Percentiles rank a stretch among this genome's conserved stretches.
phyloP scores from a whole-genome alignment of 1,284 basidiomycete species.

The Pseudozyma flocculosa region DNA sequence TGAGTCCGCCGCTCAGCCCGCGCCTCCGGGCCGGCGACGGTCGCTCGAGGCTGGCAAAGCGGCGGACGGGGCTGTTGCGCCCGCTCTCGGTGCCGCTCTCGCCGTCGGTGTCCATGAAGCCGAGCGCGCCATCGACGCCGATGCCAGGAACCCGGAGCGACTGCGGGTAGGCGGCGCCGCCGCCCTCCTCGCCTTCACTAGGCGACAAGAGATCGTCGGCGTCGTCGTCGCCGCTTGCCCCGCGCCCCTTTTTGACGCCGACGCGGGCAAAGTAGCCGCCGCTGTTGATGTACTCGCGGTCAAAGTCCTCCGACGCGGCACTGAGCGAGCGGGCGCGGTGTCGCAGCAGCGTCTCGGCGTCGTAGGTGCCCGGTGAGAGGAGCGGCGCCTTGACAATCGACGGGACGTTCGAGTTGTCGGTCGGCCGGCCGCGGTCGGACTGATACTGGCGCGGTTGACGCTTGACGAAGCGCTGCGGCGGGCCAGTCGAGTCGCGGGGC shows the following conservation, averaged over 20 bases:
- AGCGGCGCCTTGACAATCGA: conserved; percentile 34
- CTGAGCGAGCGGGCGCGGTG: conserved; percentile 41
- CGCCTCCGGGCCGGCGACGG: conserved; percentile 3
- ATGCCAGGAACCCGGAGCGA: conserved; percentile 21
- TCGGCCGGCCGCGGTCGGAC: conserved; percentile 19
- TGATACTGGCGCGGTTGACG: conserved; percentile 19
- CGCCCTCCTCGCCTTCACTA: background rate
- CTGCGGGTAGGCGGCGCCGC: background rate
- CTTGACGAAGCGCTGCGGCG: conserved; percentile 2
- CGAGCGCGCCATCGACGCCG: conserved; percentile 45
- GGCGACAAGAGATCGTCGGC: too few species aligned
- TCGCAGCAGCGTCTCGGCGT: conserved; percentile 45
- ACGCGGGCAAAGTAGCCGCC: conserved; percentile 18
- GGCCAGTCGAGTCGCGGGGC: conserved; percentile 9
- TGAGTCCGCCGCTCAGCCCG: conserved; percentile 22
- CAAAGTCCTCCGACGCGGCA: conserved; percentile 31
- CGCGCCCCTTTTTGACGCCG: background rate
- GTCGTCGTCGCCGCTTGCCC: too few species aligned
- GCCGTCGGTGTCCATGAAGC: conserved; percentile 38
- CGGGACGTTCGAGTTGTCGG: conserved; percentile 25
- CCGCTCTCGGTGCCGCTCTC: conserved; percentile 47
- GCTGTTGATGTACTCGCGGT: conserved; percentile 36
- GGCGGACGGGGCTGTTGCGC: conserved; percentile 17
- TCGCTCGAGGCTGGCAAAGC: conserved; percentile 5
- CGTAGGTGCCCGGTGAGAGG: conserved; percentile 45